Conservation (phyloP, 176 grass and related monocot species). For the Calamus simplicifolius region DNA sequence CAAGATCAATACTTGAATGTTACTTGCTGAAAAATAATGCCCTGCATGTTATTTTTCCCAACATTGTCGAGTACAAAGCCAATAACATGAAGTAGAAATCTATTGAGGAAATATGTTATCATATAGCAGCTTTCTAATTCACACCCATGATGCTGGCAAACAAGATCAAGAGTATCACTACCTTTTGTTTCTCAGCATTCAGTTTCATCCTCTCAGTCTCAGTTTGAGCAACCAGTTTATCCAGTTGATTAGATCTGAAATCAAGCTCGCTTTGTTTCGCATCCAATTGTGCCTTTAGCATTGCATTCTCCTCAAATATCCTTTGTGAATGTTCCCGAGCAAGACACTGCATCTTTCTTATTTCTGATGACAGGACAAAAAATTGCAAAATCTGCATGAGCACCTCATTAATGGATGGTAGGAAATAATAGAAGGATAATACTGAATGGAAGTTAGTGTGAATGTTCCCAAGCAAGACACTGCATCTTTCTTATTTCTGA, state of each 20-base stretch:
- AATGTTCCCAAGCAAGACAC: constrained; percentile 23
- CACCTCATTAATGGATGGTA: too few relatives aligned
- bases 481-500: constrained; percentile 47
- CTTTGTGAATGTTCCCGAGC: constrained; percentile 24
- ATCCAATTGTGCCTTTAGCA: constrained; percentile 29
- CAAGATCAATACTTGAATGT: too few relatives aligned
- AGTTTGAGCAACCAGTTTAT: constrained; percentile 38
- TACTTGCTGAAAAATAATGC: too few relatives aligned
- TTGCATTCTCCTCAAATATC: constrained; percentile 36
- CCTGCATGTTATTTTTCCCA: too few relatives aligned
- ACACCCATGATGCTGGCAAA: too few relatives aligned
- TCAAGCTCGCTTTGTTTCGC: constrained; percentile 28
- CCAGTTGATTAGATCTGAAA: constrained; percentile 25
- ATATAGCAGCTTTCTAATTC: too few relatives aligned
- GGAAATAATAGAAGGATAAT: neutral
- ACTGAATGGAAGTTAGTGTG: neutral
- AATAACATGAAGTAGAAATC: too few relatives aligned
- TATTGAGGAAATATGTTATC: too few relatives aligned
- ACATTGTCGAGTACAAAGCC: too few relatives aligned
- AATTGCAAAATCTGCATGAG: neutral
- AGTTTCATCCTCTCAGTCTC: constrained; percentile 50
- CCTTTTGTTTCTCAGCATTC: constrained; percentile 42
- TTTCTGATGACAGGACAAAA: constrained; percentile 27
- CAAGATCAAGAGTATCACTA: constrained; percentile 3
- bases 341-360: constrained; percentile 31